Evolutionary conservation across 2,329 filamentous ascomycete species (phyloP), one percentile per base, ranked within the genome.

Genomic region (Penicillium fuscoglaucum): DNA sequence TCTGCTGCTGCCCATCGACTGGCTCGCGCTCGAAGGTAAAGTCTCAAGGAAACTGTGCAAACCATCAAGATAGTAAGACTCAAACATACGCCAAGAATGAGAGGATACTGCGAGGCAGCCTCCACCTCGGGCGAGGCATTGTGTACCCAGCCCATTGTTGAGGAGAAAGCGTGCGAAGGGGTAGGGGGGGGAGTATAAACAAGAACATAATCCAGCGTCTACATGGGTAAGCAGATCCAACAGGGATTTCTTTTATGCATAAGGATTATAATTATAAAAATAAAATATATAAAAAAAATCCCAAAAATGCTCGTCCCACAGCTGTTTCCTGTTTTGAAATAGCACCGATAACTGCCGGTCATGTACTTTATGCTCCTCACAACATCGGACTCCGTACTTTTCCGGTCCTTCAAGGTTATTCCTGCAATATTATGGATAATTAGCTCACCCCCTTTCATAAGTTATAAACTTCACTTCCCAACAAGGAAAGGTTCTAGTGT

Each of bases 61-160:
- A 76, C 69, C 56, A 82, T 81, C 4, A 83, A 54, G 0, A 76
- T 52, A 0, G 80, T 79, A 15, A 84, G 65, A 21, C 75, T 67
- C n/a, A 78, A 59, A 60, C 78, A 82, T 26, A 84, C 77, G n/a
- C 74, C 72, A 26, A 84, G 72, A 43, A 84, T 83, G 35, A 73
- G 74, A 21, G 69, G 76, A 59, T 79, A 84, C 52, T 83, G 71
- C 3, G 82, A 84, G 55, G 72, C 61, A 21, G 69, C 73, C 46
- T 84, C 74, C 26, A 83, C 71, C 63, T 79, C 78, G 7, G 78
- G 72, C 8, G 79, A 71, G 50, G 79, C 81, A 71, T 83, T 78
- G 44, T 78, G 63, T 46, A 84, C 81, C 82, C 81, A 84, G 56
- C 71, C 75, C 81, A 83, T 83, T 21, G 47, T 68, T 47, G 26